phyloP scores from a whole-genome alignment of 345 rosid genomes.

The Kandelia obovata region DNA sequence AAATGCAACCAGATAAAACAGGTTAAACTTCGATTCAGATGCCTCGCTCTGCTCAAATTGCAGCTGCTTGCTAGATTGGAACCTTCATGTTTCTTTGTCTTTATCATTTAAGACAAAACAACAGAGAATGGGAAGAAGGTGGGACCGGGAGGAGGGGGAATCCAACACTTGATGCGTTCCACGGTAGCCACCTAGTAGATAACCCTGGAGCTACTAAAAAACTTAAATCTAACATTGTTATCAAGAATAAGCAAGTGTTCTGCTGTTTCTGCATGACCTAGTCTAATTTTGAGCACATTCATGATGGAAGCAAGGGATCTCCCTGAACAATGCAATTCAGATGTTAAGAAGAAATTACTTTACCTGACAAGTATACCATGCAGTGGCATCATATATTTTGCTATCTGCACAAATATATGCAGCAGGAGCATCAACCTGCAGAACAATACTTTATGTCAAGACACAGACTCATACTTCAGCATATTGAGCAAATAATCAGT shows the following conservation, averaged over 20 bases:
- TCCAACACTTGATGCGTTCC: too few relatives aligned
- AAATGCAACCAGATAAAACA: background rate
- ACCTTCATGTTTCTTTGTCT: background rate
- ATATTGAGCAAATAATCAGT: background rate
- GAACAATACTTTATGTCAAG: background rate
- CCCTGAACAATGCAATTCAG: background rate
- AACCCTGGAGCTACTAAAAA: too few relatives aligned
- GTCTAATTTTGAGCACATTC: background rate
- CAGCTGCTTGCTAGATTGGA: background rate
- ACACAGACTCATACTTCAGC: background rate
- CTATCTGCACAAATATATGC: slow-evolving; percentile 92
- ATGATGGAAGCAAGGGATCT: background rate
- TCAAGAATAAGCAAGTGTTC: too few relatives aligned
- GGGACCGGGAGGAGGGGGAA: too few relatives aligned
- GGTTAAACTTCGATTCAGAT: background rate
- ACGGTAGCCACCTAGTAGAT: too few relatives aligned
- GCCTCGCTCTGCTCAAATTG: background rate
- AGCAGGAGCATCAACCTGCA: slow-evolving; percentile 72
- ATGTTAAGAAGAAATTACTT: slow-evolving; percentile 5
- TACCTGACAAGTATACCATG: slow-evolving; percentile 99
- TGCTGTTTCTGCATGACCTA: background rate
- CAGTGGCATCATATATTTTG: slow-evolving; percentile 82
- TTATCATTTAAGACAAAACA: background rate
- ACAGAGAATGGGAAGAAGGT: background rate
- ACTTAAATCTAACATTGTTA: too few relatives aligned